Evolutionary conservation across 768 basidiomycete genomes (phyloP).

Genomic region (Gymnopilus junonius): DNA sequence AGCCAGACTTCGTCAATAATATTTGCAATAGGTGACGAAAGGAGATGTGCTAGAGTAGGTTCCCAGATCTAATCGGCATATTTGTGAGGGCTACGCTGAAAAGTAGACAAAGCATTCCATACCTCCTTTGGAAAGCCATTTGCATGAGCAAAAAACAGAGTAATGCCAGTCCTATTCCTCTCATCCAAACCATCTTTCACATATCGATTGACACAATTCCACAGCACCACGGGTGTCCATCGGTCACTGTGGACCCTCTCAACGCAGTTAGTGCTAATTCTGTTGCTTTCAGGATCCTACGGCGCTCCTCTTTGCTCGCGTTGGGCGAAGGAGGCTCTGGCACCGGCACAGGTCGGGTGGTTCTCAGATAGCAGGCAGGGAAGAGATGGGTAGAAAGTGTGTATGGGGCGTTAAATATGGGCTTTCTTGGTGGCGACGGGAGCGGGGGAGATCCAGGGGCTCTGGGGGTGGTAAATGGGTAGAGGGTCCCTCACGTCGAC

Average conservation of each 20-base stretch:
- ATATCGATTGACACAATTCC: conserved; percentile 79
- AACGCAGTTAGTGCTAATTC: conserved; percentile 29
- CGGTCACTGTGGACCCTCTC: conserved; percentile 36
- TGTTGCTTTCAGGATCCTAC: conserved; percentile 27
- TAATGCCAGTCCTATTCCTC: conserved; percentile 48
- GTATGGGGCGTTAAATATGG: conserved; percentile 39
- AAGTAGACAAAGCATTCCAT: background rate
- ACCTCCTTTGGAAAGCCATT: conserved; percentile 91
- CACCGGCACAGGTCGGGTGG: conserved; percentile 43
- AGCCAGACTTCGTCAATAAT: conserved; percentile 75
- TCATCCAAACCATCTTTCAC: conserved; percentile 39
- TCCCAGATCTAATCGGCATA: conserved; percentile 71
- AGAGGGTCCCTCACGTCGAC: conserved; percentile 31
- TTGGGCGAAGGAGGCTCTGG: conserved; percentile 32
- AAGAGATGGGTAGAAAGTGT: conserved; percentile 57
- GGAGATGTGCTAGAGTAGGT: conserved; percentile 57
- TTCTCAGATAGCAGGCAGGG: conserved; percentile 56
- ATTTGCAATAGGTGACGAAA: conserved; percentile 43
- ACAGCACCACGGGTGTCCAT: conserved; percentile 52
- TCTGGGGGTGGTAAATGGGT: conserved; percentile 42
- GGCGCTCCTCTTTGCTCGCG: conserved; percentile 41
- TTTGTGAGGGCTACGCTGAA: background rate
- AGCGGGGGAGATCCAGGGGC: conserved; percentile 37
- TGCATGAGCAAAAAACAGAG: conserved; percentile 80
- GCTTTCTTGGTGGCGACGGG: conserved; percentile 42